These are phyloP conservation scores for Erythrobasidium yunnanense DNA, from an alignment of 768 basidiomycete species.

Conservation along the genomic window DNA sequence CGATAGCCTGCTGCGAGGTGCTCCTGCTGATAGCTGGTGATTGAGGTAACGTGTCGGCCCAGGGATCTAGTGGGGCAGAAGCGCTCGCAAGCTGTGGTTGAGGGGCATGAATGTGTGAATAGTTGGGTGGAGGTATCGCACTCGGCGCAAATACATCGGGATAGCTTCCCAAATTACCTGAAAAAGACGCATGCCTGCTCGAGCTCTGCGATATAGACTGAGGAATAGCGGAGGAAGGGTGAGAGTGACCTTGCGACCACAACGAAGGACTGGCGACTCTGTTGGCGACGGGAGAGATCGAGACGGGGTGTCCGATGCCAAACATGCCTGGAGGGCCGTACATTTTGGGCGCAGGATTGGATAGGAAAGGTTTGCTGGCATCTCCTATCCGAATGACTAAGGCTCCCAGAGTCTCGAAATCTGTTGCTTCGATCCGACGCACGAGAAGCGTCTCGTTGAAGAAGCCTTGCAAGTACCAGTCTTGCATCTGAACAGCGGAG, in stretches of 20 bases:
- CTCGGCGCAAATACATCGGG: background rate
- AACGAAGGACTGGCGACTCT: constrained; percentile 19
- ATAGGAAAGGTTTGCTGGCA: constrained; percentile 42
- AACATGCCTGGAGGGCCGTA: constrained; percentile 24
- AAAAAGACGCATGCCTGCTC: background rate
- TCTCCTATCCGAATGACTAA: constrained; percentile 41
- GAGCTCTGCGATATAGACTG: background rate
- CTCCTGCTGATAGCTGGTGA: background rate
- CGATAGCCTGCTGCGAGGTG: constrained; percentile 2
- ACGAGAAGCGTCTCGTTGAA: constrained; percentile 41
- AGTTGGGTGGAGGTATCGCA: too few relatives aligned
- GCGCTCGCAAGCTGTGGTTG: background rate
- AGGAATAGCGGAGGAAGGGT: background rate
- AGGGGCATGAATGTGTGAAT: background rate
- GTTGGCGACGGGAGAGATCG: constrained; percentile 28
- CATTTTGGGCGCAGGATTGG: constrained; percentile 23
- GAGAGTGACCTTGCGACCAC: constrained; percentile 21
- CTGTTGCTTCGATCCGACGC: constrained; percentile 38
- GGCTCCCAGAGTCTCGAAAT: constrained; percentile 42
- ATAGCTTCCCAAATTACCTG: background rate
- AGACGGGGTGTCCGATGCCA: constrained; percentile 11
- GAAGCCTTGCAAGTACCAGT: constrained; percentile 44
- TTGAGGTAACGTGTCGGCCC: constrained; percentile 10
- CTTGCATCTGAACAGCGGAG: constrained; percentile 44
- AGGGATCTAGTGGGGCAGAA: background rate